Percentiles rank a stretch among this genome's conserved stretches.
Evolutionary conservation across 305 asterid species (phyloP).

Genomic region (Solanum hybrid): DNA sequence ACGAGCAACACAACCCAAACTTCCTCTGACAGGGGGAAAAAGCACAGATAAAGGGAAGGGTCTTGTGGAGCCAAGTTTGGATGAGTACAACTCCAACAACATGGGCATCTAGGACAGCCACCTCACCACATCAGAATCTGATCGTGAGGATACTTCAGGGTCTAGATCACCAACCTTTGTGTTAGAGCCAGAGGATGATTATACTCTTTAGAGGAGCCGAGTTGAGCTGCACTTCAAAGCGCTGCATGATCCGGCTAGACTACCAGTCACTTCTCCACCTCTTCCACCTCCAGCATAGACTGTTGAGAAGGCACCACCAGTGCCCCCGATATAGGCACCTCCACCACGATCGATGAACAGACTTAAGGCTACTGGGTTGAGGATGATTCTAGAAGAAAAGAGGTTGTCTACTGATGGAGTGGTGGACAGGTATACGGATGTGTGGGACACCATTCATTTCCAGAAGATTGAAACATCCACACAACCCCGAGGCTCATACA

Average conservation of each 20-base stretch:
- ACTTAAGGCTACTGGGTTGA: not conserved
- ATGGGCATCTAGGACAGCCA: not conserved
- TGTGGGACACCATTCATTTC: not conserved
- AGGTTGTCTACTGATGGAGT: not conserved
- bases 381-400: no score
- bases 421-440: not conserved
- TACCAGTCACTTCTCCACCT: not conserved
- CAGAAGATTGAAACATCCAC: not conserved
- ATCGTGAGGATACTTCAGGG: not conserved
- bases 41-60: not conserved
- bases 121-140: not conserved
- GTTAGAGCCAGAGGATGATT: not conserved
- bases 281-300: not conserved
- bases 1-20: not conserved
- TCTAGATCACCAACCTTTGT: not conserved
- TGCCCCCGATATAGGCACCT: not conserved
- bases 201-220: not conserved
- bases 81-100: not conserved
- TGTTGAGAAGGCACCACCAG: not conserved
- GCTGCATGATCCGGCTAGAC: not conserved
- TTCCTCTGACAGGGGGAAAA: not conserved
- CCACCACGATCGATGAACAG: not conserved
- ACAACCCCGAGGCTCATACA: not conserved
- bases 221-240: not conserved
- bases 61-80: not conserved